Percentiles rank a stretch among this genome's conserved stretches.
Evolutionary conservation across 129 eudicot genomes (phyloP).

Genomic region (Silybum marianum): DNA sequence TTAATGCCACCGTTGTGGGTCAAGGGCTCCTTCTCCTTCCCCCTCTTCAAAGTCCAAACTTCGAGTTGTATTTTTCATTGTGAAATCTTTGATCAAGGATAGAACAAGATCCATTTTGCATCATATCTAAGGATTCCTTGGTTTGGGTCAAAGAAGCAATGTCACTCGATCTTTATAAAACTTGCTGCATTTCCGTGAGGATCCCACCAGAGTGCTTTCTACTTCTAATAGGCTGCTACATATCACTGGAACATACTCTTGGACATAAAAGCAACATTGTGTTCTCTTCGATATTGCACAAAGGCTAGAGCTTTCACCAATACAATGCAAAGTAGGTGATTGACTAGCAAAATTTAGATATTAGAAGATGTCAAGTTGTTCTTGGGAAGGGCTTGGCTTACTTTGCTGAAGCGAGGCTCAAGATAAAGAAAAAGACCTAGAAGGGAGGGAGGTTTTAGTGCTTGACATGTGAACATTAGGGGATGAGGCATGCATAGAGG

Average conservation of each 20-base stretch:
- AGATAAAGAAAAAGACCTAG: neutral
- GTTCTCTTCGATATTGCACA: neutral
- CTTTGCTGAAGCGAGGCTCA: neutral
- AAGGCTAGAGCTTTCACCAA: neutral
- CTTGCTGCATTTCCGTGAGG: too few species aligned
- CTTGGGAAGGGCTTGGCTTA: neutral
- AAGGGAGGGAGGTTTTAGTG: neutral
- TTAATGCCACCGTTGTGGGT: too few species aligned
- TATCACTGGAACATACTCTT: neutral
- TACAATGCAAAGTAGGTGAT: conserved; percentile 1
- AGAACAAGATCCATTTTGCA: neutral
- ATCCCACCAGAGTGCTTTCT: too few species aligned
- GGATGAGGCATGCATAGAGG: neutral
- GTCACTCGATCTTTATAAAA: neutral
- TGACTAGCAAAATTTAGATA: neutral
- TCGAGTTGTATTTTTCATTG: too few species aligned
- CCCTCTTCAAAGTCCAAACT: too few species aligned
- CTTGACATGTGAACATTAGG: neutral
- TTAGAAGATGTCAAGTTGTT: neutral
- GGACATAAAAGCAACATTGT: neutral
- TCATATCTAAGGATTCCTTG: neutral
- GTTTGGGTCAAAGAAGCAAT: neutral
- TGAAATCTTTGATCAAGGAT: too few species aligned
- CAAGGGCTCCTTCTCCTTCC: too few species aligned
- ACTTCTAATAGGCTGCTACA: neutral